These are phyloP conservation scores for Kuraishia ogatae DNA, from an alignment of 805 yeast species.

Conservation along the genomic window DNA sequence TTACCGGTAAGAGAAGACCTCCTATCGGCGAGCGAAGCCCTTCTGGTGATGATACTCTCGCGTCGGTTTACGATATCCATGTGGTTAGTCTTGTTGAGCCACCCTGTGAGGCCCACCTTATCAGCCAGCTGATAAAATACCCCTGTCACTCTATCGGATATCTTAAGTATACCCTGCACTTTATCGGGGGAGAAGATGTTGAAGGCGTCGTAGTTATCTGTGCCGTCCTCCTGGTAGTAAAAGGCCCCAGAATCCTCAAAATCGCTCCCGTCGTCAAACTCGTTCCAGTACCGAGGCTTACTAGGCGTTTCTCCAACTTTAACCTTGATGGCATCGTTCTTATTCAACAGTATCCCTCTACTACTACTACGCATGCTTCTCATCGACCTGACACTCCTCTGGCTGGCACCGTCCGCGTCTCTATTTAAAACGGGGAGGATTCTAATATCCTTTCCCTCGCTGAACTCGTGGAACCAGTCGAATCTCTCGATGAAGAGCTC, in stretches of 20 bases:
- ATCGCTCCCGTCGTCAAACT: slow-evolving; percentile 56
- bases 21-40: not conserved
- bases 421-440: slow-evolving; percentile 26
- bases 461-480: slow-evolving; percentile 21
- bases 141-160: not conserved
- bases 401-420: not conserved
- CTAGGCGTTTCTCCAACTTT: slow-evolving; percentile 4
- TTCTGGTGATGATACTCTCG: not conserved
- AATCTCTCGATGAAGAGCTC: slow-evolving; percentile 15
- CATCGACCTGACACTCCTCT: not conserved
- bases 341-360: slow-evolving; percentile 23
- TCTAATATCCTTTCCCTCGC: slow-evolving; percentile 28
- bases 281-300: slow-evolving; percentile 50
- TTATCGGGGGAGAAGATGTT: slow-evolving; percentile 1
- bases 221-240: not conserved
- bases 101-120: not conserved
- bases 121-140: not conserved
- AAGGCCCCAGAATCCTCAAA: slow-evolving; percentile 9
- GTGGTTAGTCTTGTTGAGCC: not conserved
- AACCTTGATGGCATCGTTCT: slow-evolving; percentile 12
- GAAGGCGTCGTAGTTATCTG: not conserved
- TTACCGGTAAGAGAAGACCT: not conserved
- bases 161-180: not conserved
- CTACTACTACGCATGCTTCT: not conserved
- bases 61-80: not conserved